phyloP scores from a whole-genome alignment of 2,329 filamentous ascomycete species.

The Pseudogymnoascus sp. region DNA sequence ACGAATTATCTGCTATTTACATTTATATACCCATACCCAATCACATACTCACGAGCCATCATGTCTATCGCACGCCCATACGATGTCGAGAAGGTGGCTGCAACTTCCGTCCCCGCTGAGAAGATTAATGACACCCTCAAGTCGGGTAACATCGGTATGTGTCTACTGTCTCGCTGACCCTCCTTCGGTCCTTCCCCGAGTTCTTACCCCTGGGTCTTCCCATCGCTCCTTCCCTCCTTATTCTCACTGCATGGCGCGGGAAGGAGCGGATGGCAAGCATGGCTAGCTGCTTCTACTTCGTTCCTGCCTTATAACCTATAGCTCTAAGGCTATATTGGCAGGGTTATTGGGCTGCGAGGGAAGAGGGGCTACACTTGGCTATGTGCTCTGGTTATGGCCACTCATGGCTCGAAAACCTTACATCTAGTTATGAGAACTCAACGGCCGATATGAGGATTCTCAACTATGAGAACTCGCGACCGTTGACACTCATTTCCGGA shows the following conservation, averaged over 20 bases:
- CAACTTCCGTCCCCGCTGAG: slow-evolving; percentile 41
- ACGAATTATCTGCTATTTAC: neutral
- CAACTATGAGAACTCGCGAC: neutral
- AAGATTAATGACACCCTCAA: slow-evolving; percentile 56
- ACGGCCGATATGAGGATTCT: neutral
- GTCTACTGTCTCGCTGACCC: neutral
- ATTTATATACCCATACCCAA: neutral
- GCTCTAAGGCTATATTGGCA: neutral
- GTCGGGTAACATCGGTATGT: slow-evolving; percentile 54
- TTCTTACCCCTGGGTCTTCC: neutral
- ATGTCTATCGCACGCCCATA: slow-evolving; percentile 30
- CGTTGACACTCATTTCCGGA: neutral
- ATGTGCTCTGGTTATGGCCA: neutral
- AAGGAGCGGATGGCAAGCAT: neutral
- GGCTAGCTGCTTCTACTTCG: neutral
- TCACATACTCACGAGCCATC: neutral
- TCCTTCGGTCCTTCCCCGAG: neutral
- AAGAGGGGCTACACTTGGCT: neutral
- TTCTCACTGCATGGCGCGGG: neutral
- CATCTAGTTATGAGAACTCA: neutral
- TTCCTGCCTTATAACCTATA: neutral
- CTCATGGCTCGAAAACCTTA: neutral
- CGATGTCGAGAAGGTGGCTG: slow-evolving; percentile 47
- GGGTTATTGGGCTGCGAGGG: neutral
- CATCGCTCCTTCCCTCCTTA: neutral